Percentiles rank a stretch among this genome's conserved stretches.
phyloP scores from a whole-genome alignment of 345 rosid species.

The Heritiera fomes region DNA sequence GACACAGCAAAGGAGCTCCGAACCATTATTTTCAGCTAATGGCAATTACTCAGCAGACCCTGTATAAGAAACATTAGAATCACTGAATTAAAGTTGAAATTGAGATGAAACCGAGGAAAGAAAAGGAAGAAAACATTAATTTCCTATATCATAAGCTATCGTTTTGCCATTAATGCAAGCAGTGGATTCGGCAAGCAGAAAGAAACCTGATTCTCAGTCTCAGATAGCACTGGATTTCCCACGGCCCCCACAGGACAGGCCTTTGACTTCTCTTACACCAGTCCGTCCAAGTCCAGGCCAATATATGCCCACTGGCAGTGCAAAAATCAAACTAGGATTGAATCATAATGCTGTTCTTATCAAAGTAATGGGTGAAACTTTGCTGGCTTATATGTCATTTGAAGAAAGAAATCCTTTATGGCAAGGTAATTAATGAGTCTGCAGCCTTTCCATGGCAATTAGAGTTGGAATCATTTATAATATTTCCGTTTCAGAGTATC shows the following conservation, averaged over 20 bases:
- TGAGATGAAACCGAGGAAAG: not conserved
- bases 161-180: not conserved
- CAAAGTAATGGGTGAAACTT: not conserved
- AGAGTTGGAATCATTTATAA: constrained; percentile 17
- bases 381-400: constrained; percentile 10
- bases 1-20: constrained; percentile 20
- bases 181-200: not conserved
- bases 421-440: constrained; percentile 24
- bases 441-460: constrained; percentile 18
- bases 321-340: constrained; percentile 4
- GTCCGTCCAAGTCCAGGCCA: not conserved
- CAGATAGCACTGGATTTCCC: not conserved
- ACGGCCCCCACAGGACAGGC: not conserved
- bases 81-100: not conserved
- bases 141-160: not conserved
- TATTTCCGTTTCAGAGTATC: constrained; percentile 15
- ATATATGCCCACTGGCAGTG: constrained; percentile 15
- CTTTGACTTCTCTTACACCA: not conserved
- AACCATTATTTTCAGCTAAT: constrained; percentile 2
- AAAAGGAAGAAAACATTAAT: not conserved
- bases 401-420: constrained; percentile 12
- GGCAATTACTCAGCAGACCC: not conserved
- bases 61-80: not conserved
- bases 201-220: constrained; percentile 21
- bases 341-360: constrained; percentile 5